A percentile compares a stretch with the other conserved stretches of the same genome.
Conservation (phyloP, 129 eudicot genomes). For the Arctium minus region DNA sequence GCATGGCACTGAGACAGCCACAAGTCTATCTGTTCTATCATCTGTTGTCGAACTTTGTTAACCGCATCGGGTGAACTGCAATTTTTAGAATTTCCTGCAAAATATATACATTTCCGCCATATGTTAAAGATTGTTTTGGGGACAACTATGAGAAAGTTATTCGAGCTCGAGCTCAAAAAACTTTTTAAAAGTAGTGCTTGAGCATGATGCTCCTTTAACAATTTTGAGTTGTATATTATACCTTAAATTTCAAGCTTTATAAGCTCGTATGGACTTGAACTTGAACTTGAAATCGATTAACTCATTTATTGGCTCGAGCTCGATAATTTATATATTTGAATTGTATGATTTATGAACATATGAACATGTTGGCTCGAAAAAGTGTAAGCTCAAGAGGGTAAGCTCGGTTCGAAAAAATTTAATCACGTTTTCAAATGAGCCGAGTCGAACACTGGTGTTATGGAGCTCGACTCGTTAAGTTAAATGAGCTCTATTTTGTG, state of each 20-base stretch:
- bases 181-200: too few relatives aligned
- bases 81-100: conserved; percentile 64
- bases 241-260: too few relatives aligned
- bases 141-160: too few relatives aligned
- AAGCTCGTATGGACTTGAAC: too few relatives aligned
- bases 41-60: conserved; percentile 67
- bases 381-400: not conserved
- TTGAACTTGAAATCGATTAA: too few relatives aligned
- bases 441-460: not conserved
- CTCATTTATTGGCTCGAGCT: too few relatives aligned
- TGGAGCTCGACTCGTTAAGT: not conserved
- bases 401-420: not conserved
- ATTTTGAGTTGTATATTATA: too few relatives aligned
- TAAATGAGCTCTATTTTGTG: not conserved
- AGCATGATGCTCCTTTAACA: too few relatives aligned
- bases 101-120: not conserved
- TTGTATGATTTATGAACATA: not conserved
- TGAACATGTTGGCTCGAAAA: not conserved
- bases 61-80: conserved; percentile 88
- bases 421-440: too few relatives aligned
- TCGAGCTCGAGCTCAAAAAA: too few relatives aligned
- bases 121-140: not conserved
- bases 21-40: conserved; percentile 68
- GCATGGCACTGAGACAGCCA: conserved; percentile 82
- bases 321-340: too few relatives aligned